Conservation (phyloP, 768 basidiomycete species). For the Lentinula guzmanii region DNA sequence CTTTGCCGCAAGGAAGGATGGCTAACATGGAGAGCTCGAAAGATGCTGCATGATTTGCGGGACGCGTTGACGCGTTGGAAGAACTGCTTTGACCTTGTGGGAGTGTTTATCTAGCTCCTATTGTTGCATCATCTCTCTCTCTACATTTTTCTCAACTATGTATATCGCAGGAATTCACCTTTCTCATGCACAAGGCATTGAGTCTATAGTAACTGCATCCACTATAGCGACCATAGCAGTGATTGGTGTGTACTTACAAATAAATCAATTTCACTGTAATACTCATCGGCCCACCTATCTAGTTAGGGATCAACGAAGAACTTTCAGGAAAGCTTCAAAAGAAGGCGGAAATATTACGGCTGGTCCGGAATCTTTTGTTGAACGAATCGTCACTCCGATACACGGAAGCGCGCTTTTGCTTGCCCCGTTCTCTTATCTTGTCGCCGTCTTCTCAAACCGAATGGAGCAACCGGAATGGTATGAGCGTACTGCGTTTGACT, state of each 20-base stretch:
- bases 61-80: too few species aligned
- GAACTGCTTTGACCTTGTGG: too few species aligned
- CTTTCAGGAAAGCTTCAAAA: constrained; percentile 3
- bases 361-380: constrained; percentile 13
- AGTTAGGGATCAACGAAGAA: not conserved
- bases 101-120: too few species aligned
- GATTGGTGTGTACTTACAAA: not conserved
- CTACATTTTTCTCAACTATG: not conserved
- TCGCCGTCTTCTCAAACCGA: constrained; percentile 18
- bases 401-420: constrained; percentile 17
- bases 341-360: constrained; percentile 15
- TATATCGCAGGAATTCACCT: constrained; percentile 20
- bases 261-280: not conserved
- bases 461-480: constrained; percentile 32
- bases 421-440: constrained; percentile 22
- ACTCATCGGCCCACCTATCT: not conserved
- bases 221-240: not conserved
- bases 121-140: not conserved
- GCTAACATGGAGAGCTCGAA: too few species aligned
- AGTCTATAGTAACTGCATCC: constrained; percentile 11
- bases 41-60: too few species aligned
- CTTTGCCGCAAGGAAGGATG: too few species aligned
- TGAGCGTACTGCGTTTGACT: constrained; percentile 16
- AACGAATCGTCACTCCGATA: constrained; percentile 20
- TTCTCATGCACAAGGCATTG: constrained; percentile 16